These are phyloP conservation scores for Pichia sp. DNA, from an alignment of 1,139 yeast species.

Conservation along the genomic window DNA sequence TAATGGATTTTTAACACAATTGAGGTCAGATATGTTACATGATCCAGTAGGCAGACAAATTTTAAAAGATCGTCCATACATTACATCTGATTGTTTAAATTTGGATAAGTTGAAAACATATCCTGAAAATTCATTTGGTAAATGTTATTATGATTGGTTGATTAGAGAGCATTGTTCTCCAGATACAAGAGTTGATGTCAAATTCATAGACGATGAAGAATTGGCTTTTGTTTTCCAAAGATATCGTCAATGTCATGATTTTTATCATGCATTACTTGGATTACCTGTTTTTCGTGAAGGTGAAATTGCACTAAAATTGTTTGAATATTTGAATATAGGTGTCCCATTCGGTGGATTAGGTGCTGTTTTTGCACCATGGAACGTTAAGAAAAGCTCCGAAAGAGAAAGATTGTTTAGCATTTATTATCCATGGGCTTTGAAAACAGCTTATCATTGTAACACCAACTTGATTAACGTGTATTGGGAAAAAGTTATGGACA, in stretches of 20 bases:
- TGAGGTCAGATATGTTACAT: conserved; percentile 68
- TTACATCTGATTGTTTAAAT: conserved; percentile 66
- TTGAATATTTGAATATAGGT: conserved; percentile 89
- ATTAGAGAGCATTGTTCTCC: conserved; percentile 87
- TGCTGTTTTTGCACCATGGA: conserved; percentile 77
- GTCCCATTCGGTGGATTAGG: conserved; percentile 96
- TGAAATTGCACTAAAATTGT: conserved; percentile 85
- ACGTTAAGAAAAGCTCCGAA: conserved; percentile 34
- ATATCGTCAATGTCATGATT: conserved; percentile 95
- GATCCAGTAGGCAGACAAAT: conserved; percentile 75
- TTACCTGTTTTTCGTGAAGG: conserved; percentile 92
- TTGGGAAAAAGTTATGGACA: conserved; percentile 82
- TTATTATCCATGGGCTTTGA: conserved; percentile 86
- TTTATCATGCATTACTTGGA: conserved; percentile 88
- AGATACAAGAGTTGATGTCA: conserved; percentile 85
- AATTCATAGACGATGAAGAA: conserved; percentile 82
- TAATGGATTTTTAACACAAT: conserved; percentile 52
- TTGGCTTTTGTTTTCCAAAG: conserved; percentile 87
- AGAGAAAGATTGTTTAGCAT: conserved; percentile 49
- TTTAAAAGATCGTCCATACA: conserved; percentile 72
- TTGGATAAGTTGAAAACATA: conserved; percentile 52
- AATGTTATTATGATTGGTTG: conserved; percentile 73
- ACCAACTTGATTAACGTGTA: conserved; percentile 74
- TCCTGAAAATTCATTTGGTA: conserved; percentile 74
- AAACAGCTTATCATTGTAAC: conserved; percentile 65